Conservation (phyloP, 2,329 filamentous ascomycete genomes). For the Taxawa tesnikishii region DNA sequence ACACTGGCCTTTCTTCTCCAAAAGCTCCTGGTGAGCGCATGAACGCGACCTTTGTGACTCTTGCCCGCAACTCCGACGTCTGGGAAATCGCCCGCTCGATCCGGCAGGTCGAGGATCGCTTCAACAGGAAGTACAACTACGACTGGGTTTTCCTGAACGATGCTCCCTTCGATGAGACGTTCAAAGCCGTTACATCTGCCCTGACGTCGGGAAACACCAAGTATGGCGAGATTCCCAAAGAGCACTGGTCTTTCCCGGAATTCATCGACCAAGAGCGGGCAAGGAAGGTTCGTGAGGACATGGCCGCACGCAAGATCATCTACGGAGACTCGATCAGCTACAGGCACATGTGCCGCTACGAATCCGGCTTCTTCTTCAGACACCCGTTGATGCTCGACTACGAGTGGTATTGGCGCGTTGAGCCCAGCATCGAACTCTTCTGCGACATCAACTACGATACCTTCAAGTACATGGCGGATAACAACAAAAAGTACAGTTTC, state of each 20-base stretch:
- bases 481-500: constrained; percentile 98
- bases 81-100: constrained; percentile 98
- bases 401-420: constrained; percentile 99
- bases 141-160: constrained; percentile 99
- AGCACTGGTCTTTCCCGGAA: constrained; percentile 95
- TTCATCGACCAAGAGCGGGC: constrained; percentile 96
- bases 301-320: constrained; percentile 90
- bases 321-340: constrained; percentile 96
- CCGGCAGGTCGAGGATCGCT: constrained; percentile 91
- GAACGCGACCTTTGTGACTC: constrained; percentile 95
- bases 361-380: constrained; percentile 98
- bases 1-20: constrained; percentile 20
- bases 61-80: constrained; percentile 83
- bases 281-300: constrained; percentile 79
- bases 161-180: constrained; percentile 80
- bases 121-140: constrained; percentile 94
- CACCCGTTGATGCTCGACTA: constrained; percentile 89
- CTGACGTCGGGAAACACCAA: constrained; percentile 87
- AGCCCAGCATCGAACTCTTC: constrained; percentile 91
- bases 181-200: constrained; percentile 81
- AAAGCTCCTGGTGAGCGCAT: constrained; percentile 59
- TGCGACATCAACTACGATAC: constrained; percentile 94
- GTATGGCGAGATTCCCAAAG: constrained; percentile 77
- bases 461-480: constrained; percentile 91
- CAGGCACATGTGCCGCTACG: constrained; percentile 98